Conservation (phyloP, 2,329 filamentous ascomycete species). For the Didymella pomorum region DNA sequence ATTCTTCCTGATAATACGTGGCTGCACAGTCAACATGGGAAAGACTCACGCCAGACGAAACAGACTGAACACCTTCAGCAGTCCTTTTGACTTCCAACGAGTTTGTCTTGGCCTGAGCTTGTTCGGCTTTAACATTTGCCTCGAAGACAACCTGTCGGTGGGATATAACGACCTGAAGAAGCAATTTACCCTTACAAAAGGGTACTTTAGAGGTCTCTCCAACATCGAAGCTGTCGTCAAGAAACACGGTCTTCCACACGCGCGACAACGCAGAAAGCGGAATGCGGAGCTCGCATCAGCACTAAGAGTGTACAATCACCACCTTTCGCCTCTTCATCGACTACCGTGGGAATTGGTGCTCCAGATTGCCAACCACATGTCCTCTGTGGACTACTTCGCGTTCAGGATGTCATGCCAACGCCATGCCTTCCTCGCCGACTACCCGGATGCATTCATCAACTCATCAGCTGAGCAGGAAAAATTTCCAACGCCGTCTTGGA, state of each 20-base stretch:
- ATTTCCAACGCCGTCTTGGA: not conserved
- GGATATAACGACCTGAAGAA: not conserved
- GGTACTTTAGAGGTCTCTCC: not conserved
- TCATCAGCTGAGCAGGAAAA: no score
- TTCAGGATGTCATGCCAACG: not conserved
- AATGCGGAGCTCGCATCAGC: not conserved
- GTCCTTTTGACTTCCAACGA: no score
- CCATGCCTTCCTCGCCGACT: not conserved
- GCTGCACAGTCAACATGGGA: no score
- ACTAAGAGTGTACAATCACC: not conserved
- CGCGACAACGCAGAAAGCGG: not conserved
- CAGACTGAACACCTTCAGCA: no score
- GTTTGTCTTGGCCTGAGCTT: no score
- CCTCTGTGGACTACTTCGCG: not conserved
- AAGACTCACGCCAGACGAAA: no score
- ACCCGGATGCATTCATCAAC: no score
- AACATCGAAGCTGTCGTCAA: not conserved
- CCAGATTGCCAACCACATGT: not conserved
- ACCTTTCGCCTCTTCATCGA: not conserved
- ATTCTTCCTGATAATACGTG: no score
- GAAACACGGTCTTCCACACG: not conserved
- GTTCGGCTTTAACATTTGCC: no score
- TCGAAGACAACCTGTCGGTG: no score
- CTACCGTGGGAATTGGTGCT: not conserved
- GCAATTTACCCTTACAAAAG: not conserved